Conservation (phyloP, 2,329 filamentous ascomycete genomes). For the Fusarium albosuccineum region DNA sequence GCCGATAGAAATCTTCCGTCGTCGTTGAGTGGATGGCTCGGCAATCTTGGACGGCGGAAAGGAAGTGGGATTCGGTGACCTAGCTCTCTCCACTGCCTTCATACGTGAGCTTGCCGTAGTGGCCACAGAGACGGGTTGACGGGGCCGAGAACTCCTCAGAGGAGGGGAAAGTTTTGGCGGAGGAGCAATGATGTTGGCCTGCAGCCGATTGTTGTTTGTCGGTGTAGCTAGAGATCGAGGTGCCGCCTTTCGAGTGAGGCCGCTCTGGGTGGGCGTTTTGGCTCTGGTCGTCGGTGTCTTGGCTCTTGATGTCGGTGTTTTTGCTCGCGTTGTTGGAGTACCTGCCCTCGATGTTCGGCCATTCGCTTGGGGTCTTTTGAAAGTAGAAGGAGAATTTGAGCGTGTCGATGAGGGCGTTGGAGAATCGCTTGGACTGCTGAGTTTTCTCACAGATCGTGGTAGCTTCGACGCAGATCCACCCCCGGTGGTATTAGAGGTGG, state of each 20-base stretch:
- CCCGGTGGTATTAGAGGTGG: constrained; percentile 41
- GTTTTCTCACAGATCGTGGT: constrained; percentile 61
- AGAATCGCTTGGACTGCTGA: constrained; percentile 59
- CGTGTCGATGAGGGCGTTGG: constrained; percentile 66
- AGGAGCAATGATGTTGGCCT: constrained; percentile 80
- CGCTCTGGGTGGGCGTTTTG: constrained; percentile 51
- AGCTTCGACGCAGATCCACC: constrained; percentile 57
- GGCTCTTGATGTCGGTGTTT: constrained; percentile 56
- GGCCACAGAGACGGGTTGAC: constrained; percentile 82
- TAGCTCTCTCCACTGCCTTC: constrained; percentile 71
- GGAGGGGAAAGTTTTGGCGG: constrained; percentile 81
- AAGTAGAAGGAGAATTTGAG: constrained; percentile 66
- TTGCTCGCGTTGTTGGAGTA: constrained; percentile 55
- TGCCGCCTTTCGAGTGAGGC: constrained; percentile 54
- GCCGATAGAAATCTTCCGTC: constrained; percentile 71
- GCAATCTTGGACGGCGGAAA: constrained; percentile 49
- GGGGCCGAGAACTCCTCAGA: constrained; percentile 83
- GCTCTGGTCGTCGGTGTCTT: constrained; percentile 51
- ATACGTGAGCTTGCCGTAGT: constrained; percentile 78
- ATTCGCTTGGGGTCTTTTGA: constrained; percentile 58
- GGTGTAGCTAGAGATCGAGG: constrained; percentile 59
- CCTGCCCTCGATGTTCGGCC: constrained; percentile 55
- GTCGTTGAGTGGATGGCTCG: constrained; percentile 57
- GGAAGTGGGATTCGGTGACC: constrained; percentile 56
- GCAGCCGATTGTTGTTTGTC: constrained; percentile 71